Base-by-base conservation (phyloP, 352 stramenopile species). In the Globisporangium ultimum region DNA sequence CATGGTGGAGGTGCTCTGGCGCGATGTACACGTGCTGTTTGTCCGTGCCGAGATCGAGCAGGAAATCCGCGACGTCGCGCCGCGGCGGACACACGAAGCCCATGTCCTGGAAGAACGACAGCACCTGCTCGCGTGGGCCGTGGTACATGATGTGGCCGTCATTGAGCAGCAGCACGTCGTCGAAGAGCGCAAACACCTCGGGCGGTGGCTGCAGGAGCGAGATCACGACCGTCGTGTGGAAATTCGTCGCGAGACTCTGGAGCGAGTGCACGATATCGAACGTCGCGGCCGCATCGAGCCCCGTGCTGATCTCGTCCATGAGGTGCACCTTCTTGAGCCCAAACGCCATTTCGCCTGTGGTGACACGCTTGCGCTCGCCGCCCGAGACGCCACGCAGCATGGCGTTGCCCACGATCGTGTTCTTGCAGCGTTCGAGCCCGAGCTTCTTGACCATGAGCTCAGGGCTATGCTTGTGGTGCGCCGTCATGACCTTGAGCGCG, bases 141-240 rank as follows among this genome's bases (percentile, higher is more conserved):
- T 70, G 74, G 61, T 89, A 98, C 57, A 98, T 88, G 40, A 98
- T 77, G 45, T 78, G 64, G n/a, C 94, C 93, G 49, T 95, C 74
- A 65, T 92, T 89, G 22, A 98, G 61, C 24, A 98, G 59, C 32
- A 98, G 79, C 3, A 98, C 69, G 48, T 98, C 87, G 69, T 98
- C 95, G 62, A 98, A 98, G 17, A 98, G 71, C 15, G 84, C 83
- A 48, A 96, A 97, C 14, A 96, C 92, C 64, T 98, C 94, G 2
- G 95, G 95, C 18, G 94, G 76, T n/a, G 94, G 94, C 70, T 98
- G 78, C 22, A 97, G 64, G 17, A 98, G 65, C 8, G 87, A 89
- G 14, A 97, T 68, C 13, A 94, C 79, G 18, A 80, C 54, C 15
- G 78, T 89, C 20, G 63, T 60, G 38, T 77, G 72, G 43, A 93